A percentile compares a stretch with the other conserved stretches of the same genome.
Conservation (phyloP, 805 yeast genomes). For the Sugiyamaella mastotermitis region DNA sequence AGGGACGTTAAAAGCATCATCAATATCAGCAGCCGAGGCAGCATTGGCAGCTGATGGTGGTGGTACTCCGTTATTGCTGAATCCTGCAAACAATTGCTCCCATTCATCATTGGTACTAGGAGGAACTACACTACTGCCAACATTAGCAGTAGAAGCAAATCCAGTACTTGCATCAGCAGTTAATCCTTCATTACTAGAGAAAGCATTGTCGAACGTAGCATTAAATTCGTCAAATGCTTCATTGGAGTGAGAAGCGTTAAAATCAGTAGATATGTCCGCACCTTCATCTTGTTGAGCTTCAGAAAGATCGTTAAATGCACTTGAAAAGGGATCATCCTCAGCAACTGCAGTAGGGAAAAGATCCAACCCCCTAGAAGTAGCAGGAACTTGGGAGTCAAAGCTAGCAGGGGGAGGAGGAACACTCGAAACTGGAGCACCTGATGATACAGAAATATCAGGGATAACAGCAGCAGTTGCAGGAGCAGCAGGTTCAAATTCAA, state of each 20-base stretch:
- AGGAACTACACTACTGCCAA: constrained; percentile 1
- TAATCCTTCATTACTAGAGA: background rate
- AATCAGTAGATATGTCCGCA: constrained; percentile 25
- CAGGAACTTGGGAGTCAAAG: no score
- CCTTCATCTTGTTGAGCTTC: constrained; percentile 32
- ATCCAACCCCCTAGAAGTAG: constrained; percentile 5
- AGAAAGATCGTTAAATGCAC: constrained; percentile 41
- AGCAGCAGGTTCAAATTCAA: constrained; percentile 15
- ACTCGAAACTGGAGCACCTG: constrained; percentile 31
- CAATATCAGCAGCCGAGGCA: constrained; percentile 14
- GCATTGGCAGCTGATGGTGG: constrained; percentile 8
- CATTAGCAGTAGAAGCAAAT: background rate
- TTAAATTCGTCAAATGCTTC: constrained; percentile 18
- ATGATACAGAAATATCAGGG: constrained; percentile 3
- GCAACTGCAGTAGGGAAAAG: constrained; percentile 21
- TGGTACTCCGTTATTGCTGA: constrained; percentile 40
- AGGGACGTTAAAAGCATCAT: constrained; percentile 19
- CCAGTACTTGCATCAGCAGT: background rate
- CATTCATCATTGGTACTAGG: constrained; percentile 60
- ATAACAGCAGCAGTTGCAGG: constrained; percentile 18
- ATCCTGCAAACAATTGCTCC: constrained; percentile 91
- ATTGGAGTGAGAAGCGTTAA: constrained; percentile 14
- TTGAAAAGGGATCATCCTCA: constrained; percentile 32
- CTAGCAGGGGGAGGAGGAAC: constrained; percentile 7
- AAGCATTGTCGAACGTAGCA: constrained; percentile 17